A percentile compares a stretch with the other conserved stretches of the same genome.
These are phyloP conservation scores for Gyrodon lividus DNA, from an alignment of 768 basidiomycete species.

Conservation along the genomic window DNA sequence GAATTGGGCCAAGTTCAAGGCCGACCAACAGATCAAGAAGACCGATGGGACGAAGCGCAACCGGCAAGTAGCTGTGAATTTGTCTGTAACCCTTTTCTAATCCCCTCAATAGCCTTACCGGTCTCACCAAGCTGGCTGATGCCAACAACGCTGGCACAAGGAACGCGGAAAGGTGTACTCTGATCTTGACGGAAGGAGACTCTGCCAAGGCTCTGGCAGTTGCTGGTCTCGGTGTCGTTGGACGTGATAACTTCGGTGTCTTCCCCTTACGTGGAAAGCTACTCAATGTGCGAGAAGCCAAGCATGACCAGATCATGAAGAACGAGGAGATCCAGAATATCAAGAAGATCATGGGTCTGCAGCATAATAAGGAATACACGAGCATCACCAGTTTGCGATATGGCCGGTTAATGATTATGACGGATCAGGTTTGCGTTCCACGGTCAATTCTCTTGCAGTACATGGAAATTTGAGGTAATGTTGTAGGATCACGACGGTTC, in stretches of 20 bases:
- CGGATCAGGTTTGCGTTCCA: conserved; percentile 80
- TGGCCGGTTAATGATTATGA: conserved; percentile 98
- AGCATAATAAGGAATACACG: conserved; percentile 89
- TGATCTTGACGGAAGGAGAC: conserved; percentile 98
- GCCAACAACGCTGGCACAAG: conserved; percentile 96
- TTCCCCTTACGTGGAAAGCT: conserved; percentile 97
- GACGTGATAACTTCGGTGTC: conserved; percentile 95
- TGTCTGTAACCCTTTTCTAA: conserved; percentile 5
- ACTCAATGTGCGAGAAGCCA: conserved; percentile 95
- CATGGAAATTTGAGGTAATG: neutral
- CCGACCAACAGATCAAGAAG: conserved; percentile 94
- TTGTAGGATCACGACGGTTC: conserved; percentile 97
- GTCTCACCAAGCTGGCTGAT: conserved; percentile 90
- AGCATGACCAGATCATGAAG: conserved; percentile 95
- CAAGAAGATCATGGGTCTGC: conserved; percentile 96
- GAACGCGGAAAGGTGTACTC: conserved; percentile 78
- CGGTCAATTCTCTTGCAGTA: conserved; percentile 17
- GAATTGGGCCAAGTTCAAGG: conserved; percentile 96
- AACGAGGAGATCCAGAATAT: conserved; percentile 97
- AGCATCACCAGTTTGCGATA: conserved; percentile 73
- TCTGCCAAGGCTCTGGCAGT: conserved; percentile 97
- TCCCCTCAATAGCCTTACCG: conserved; percentile 61
- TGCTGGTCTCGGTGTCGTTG: conserved; percentile 91
- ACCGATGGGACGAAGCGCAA: conserved; percentile 90
- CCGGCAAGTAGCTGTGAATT: conserved; percentile 47